A percentile compares a stretch with the other conserved stretches of the same genome.
These are phyloP conservation scores for Manihot esculenta DNA, from an alignment of 441 rosid species.

Conservation along the genomic window DNA sequence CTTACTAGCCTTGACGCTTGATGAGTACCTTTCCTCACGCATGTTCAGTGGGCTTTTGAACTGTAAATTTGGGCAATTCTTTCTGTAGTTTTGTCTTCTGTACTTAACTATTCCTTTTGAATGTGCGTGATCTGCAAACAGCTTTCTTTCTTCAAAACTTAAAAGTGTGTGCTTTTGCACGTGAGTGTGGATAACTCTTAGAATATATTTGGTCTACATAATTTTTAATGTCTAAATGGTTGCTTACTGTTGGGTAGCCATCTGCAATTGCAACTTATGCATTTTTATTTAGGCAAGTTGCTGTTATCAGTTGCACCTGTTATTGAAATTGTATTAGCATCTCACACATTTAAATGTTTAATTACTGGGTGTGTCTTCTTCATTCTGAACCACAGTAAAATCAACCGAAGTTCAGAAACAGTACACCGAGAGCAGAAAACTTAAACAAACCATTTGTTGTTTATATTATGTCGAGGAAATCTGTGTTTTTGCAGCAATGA, in stretches of 20 bases:
- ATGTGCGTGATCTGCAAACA: too few relatives aligned
- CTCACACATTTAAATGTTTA: neutral
- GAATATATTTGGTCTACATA: neutral
- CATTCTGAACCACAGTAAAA: neutral
- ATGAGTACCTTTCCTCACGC: neutral
- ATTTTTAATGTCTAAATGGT: neutral
- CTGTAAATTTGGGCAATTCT: neutral
- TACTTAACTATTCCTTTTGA: too few relatives aligned
- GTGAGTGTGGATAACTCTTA: neutral
- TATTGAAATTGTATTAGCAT: neutral
- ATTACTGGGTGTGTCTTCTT: neutral
- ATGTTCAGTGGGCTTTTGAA: too few relatives aligned
- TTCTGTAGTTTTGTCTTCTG: constrained; percentile 1
- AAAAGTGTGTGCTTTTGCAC: neutral
- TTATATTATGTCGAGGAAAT: neutral
- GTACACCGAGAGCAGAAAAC: neutral
- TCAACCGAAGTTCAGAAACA: neutral
- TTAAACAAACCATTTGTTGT: neutral
- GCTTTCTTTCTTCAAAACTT: neutral
- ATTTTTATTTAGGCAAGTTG: neutral
- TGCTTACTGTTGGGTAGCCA: neutral
- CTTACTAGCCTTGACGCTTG: neutral
- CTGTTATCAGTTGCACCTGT: neutral
- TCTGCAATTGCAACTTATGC: neutral
- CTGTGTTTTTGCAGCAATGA: neutral